These are phyloP conservation scores for Sugiyamaella smithiae DNA, from an alignment of 805 yeast genomes.

Conservation along the genomic window DNA sequence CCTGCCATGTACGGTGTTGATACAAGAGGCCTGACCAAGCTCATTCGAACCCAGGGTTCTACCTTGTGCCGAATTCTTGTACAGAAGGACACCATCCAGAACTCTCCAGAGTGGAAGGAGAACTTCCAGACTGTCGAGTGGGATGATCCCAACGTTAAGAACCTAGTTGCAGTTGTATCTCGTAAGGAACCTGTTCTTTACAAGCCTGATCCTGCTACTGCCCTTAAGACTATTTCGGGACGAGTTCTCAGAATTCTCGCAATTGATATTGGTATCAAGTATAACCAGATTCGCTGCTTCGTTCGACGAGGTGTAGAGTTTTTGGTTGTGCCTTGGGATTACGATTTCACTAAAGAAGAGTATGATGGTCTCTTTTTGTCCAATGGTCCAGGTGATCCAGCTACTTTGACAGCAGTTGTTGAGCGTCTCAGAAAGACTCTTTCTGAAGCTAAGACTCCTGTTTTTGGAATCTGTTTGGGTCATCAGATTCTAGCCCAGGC, in stretches of 20 bases:
- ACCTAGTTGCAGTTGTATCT: conserved; percentile 90
- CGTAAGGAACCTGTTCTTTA: conserved; percentile 71
- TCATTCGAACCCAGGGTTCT: conserved; percentile 87
- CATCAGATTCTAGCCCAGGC: conserved; percentile 96
- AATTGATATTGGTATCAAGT: conserved; percentile 97
- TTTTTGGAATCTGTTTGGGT: conserved; percentile 97
- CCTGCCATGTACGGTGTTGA: conserved; percentile 99
- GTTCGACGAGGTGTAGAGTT: conserved; percentile 95
- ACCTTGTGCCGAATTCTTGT: conserved; percentile 84
- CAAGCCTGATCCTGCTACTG: conserved; percentile 57
- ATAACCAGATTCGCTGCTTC: conserved; percentile 95
- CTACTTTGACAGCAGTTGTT: conserved; percentile 70
- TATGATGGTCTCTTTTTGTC: conserved; percentile 95
- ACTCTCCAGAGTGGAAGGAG: conserved; percentile 53
- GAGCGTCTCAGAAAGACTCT: conserved; percentile 57
- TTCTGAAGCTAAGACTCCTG: conserved; percentile 70
- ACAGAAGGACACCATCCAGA: conserved; percentile 33
- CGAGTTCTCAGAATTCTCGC: conserved; percentile 80
- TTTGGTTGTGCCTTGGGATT: conserved; percentile 93
- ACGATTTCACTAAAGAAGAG: conserved; percentile 73
- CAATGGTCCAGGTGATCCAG: conserved; percentile 99
- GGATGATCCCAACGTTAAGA: conserved; percentile 88
- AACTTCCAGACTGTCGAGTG: conserved; percentile 77
- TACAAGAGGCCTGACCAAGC: conserved; percentile 91
- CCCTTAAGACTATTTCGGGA: conserved; percentile 58